Conservation (phyloP, 805 yeast genomes). For the Metschnikowia reukaufii region DNA sequence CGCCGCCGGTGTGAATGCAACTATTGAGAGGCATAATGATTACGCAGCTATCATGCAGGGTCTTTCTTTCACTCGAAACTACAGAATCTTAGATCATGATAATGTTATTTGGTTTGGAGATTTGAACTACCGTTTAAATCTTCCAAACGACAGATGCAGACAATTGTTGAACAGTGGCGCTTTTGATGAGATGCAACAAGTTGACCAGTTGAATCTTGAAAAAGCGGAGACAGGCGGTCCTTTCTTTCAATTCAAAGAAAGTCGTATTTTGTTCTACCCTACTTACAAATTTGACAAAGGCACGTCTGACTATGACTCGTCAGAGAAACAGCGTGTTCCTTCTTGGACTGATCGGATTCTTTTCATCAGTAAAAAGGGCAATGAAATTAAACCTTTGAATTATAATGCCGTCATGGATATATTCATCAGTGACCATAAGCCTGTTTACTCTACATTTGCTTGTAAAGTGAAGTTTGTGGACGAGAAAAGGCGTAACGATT, state of each 20-base stretch:
- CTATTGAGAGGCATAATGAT: constrained; percentile 84
- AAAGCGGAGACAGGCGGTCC: constrained; percentile 58
- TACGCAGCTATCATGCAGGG: constrained; percentile 74
- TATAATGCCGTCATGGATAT: constrained; percentile 66
- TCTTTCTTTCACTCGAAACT: constrained; percentile 74
- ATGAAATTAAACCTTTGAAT: constrained; percentile 53
- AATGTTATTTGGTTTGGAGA: constrained; percentile 94
- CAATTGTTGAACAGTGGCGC: constrained; percentile 47
- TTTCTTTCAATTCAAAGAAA: constrained; percentile 74
- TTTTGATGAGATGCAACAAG: constrained; percentile 51
- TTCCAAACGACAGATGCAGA: constrained; percentile 75
- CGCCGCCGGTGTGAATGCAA: constrained; percentile 86
- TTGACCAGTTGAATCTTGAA: constrained; percentile 79
- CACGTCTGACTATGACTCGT: constrained; percentile 74
- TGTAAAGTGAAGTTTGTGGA: constrained; percentile 69
- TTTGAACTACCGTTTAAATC: constrained; percentile 75
- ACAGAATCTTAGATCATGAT: constrained; percentile 78
- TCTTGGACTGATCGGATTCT: constrained; percentile 95
- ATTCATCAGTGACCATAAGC: constrained; percentile 83
- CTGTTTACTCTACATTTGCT: constrained; percentile 79
- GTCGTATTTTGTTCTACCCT: constrained; percentile 75
- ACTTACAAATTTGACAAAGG: constrained; percentile 93
- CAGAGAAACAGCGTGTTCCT: constrained; percentile 91
- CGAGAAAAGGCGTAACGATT: constrained; percentile 28
- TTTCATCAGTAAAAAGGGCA: constrained; percentile 50